A percentile compares a stretch with the other conserved stretches of the same genome.
Conservation (phyloP, 1,139 yeast species). For the Saccharomyces hybrid region DNA sequence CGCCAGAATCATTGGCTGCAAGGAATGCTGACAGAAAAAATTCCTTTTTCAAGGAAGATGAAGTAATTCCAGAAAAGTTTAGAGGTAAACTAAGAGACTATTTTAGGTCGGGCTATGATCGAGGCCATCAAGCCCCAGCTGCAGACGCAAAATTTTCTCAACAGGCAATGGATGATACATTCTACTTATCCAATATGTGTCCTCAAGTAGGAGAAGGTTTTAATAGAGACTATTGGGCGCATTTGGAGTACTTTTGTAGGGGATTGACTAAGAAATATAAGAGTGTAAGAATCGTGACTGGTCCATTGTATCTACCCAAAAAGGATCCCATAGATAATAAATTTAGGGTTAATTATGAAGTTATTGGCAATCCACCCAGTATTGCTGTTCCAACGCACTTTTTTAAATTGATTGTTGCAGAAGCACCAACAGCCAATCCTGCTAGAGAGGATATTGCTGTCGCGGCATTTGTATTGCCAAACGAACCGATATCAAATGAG, state of each 20-base stretch:
- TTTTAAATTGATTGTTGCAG: constrained; percentile 84
- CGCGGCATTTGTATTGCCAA: constrained; percentile 91
- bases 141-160: constrained; percentile 92
- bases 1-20: constrained; percentile 57
- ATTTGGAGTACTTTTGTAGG: constrained; percentile 82
- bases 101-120: constrained; percentile 90
- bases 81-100: constrained; percentile 74
- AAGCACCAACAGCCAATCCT: constrained; percentile 39
- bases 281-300: constrained; percentile 80
- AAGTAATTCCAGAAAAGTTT: constrained; percentile 65
- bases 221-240: constrained; percentile 97
- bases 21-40: constrained; percentile 60
- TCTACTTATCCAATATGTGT: constrained; percentile 77
- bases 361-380: constrained; percentile 93
- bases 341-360: constrained; percentile 76
- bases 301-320: constrained; percentile 86
- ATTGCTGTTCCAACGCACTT: constrained; percentile 97
- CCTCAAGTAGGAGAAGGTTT: constrained; percentile 98
- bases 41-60: constrained; percentile 82
- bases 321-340: constrained; percentile 65
- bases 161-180: constrained; percentile 90
- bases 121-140: constrained; percentile 98
- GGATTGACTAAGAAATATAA: constrained; percentile 60
- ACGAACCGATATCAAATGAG: constrained; percentile 60
- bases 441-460: constrained; percentile 50